Evolutionary conservation across 2,329 filamentous ascomycete species (phyloP), one percentile per base, ranked within the genome.

Genomic region (Incumbomyces delicatus): DNA sequence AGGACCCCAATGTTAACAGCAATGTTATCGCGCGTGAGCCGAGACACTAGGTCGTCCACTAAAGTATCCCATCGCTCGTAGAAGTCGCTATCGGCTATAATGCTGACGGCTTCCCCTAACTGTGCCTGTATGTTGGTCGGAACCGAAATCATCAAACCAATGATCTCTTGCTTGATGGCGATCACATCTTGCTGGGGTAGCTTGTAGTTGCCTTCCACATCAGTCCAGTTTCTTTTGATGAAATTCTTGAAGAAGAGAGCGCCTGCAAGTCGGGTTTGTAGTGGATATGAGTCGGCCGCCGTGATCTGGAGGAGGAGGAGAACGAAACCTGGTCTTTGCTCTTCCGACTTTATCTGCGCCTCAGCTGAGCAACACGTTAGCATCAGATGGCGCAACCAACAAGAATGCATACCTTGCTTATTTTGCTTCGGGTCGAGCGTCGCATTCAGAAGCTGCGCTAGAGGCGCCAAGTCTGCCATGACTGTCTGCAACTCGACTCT

Each of bases 181-280:
- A 73, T 69, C 32, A 98, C 89, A 71, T 96, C 92, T 56, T 86
- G 77, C 51, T 74, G 64, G 11, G 85, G 80, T 32, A 98, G 78
- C 69, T 89, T 92, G 74, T 98, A 92, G 65, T 85, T 83, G 62
- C 92, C 89, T 68, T 95, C 86, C 62, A 95, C 90, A 66, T 96
- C 87, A 73, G 87, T 86, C 80, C 94, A 98, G 73, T 88, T 92
- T 62, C 85, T 80, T 66, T 85, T 85, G 61, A 98, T 88, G 66
- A 95, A 94, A 72, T 98, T 98, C 71, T 98, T 98, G 78, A 98
- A 98, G 71, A 86, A 92, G 50, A 98, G 76, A 22, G 92, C 87
- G 59, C 85, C 87, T 6, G 90, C 80, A 35, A 98, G 80, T 52
- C 92, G 82, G 51, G 86, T 92, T 59, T 86, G 90, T 54, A 75